Base-by-base conservation (phyloP, 352 stramenopile species). In the Phytophthora boehmeriae region DNA sequence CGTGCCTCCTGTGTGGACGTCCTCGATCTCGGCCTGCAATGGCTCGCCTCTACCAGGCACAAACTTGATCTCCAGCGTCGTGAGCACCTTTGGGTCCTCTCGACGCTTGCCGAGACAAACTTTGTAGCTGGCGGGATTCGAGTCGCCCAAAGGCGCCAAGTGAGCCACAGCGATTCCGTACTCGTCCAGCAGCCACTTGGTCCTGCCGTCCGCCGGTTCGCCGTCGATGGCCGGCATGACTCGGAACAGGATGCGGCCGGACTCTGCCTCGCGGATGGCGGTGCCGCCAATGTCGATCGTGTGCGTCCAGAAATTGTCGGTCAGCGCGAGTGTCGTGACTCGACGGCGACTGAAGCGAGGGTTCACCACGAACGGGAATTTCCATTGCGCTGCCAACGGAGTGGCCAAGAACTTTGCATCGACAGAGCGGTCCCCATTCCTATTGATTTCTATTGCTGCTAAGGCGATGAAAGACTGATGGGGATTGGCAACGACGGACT, bases 341-440 rank as follows among this genome's bases (percentile, higher is more conserved):
- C 63, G 73, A 14, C 62, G 46, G 5, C 61, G 63, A 43, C 73
- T 73, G 50, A 82, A 82, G 48, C 73, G 73, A 17, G 59, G 70
- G 56, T 71, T 78, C 13, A 82, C 66, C 32, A 70, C 61, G 54
- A 75, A 78, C 41, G 73, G 73, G 51, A 79, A 82, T 45, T 76
- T 72, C 66, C 63, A 76, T 52, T 82, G 73, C 56, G 66, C 50
- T 14, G 52, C 39, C 22, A 82, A 61, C 20, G 70, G 69, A 32
- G 60, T 68, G 10, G 56, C 54, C 44, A 82, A 54, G 43, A 76
- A 73, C 51, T 70, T 51, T 76, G 44, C 51, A 67, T 73, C 35
- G 66, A 75, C 22, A 76, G 23, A 4, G 54, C 47, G 1, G 52
- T 34, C 22, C 61, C 54, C 67, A 75, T 75, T 58, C n/a, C n/a